Evolutionary conservation across 2,329 filamentous ascomycete species (phyloP).

Genomic region (Trichoderma cornu-damae): DNA sequence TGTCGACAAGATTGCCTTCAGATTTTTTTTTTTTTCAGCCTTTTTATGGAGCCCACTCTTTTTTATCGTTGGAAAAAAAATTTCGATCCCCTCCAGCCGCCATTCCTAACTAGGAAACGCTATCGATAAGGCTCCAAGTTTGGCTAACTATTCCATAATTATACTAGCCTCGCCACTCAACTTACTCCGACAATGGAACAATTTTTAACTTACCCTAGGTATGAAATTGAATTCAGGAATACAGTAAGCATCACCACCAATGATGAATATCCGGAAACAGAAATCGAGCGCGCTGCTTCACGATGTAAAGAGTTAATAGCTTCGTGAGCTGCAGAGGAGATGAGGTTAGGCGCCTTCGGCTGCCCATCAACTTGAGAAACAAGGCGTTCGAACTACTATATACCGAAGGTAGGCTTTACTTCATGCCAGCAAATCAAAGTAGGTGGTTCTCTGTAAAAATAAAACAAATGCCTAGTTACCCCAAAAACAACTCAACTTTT

Average conservation of each 20-base stretch:
- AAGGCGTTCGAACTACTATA: neutral
- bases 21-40: neutral
- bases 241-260: too few species aligned
- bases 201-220: too few species aligned
- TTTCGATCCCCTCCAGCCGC: slow-evolving; percentile 7
- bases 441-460: too few species aligned
- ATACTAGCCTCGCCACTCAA: neutral
- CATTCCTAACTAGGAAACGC: slow-evolving; percentile 1
- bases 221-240: neutral
- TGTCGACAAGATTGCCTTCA: neutral
- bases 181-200: too few species aligned
- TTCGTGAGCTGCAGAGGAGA: too few species aligned
- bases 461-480: neutral
- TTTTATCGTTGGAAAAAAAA: slow-evolving; percentile 3
- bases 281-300: too few species aligned
- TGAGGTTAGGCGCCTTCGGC: too few species aligned
- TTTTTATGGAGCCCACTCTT: slow-evolving; percentile 10
- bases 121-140: slow-evolving; percentile 1
- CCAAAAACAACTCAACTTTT: neutral
- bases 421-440: neutral
- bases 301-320: too few species aligned
- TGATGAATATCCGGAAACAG: too few species aligned
- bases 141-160: neutral
- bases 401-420: too few species aligned
- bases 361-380: neutral